These are phyloP conservation scores for Eucommia ulmoides DNA, from an alignment of 257 asterid genomes.

Conservation along the genomic window DNA sequence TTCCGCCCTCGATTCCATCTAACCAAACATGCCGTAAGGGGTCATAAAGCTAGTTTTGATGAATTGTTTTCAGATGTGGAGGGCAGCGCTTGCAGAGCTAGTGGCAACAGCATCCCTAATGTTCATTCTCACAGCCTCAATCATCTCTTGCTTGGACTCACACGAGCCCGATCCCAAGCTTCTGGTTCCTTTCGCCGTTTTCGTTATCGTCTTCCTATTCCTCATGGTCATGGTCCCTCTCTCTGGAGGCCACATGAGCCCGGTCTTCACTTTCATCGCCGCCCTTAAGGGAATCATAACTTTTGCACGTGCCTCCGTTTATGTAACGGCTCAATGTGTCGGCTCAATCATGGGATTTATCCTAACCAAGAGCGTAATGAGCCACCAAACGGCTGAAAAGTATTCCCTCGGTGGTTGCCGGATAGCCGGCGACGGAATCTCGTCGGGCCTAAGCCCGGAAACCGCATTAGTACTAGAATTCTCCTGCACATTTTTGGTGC, in stretches of 20 bases:
- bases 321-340: background rate
- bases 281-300: background rate
- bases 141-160: background rate
- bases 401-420: background rate
- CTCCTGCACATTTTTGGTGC: conserved; percentile 1
- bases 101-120: background rate
- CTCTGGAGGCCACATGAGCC: conserved; percentile 1
- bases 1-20: no score
- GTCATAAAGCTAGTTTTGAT: background rate
- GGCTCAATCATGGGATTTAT: background rate
- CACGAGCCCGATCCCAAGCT: conserved; percentile 1
- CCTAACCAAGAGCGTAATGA: background rate
- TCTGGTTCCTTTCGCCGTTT: background rate
- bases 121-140: background rate
- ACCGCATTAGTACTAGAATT: background rate
- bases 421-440: background rate
- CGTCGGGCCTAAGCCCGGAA: background rate
- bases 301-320: background rate
- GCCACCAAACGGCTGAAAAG: background rate
- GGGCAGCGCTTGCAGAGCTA: background rate
- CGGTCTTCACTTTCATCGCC: background rate
- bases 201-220: background rate
- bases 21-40: background rate
- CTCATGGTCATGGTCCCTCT: background rate
- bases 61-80: conserved; percentile 3